Evolutionary conservation across 257 asterid species (phyloP), one percentile per base, ranked within the genome.

Genomic region (Solanum tarijense): DNA sequence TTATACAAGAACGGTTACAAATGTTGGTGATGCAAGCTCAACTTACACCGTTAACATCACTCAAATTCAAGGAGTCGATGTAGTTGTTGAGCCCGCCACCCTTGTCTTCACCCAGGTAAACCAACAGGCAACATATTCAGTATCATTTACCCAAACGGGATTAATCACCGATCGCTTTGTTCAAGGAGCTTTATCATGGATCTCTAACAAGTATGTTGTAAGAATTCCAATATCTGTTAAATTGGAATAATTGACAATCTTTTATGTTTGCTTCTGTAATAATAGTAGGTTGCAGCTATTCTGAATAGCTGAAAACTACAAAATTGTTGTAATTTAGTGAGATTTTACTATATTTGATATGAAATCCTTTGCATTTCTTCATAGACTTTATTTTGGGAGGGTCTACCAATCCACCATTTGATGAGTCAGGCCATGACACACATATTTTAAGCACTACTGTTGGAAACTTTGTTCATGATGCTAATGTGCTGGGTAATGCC

Each of bases 111-210:
- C 89, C 2, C 38, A 41, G 38, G 34, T 88, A 86, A 84, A 90
- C 86, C 91, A 91, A 90, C 87, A 90, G 68, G 87, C 69, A 14
- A 38, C 91, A 2, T 92, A 89, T 88, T 46, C 87, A 5, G 88
- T 90, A 76, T 66, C 91, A 3, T 91, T 90, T 73, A 81, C 87
- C 12, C 84, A 88, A 78, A 36, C 38, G 2, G 58, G 74, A 1
- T 46, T 34, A 7, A 9, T 6, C 21, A 84, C 36, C 0, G 60
- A 27, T 18, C 34, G 86, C 20, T 90, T 90, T 71, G 69, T 90
- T 13, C 89, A 90, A 88, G 93, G 94, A 79, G 86, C 88, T 43
- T 55, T 92, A 88, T 71, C 71, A 27, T 92, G 94, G 93, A 69
- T 66, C 60, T 92, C 94, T 25, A 35, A 41, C 4, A 90, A 91